These are phyloP conservation scores for Fusarium metavorans DNA, from an alignment of 2,329 filamentous ascomycete species.

Conservation along the genomic window DNA sequence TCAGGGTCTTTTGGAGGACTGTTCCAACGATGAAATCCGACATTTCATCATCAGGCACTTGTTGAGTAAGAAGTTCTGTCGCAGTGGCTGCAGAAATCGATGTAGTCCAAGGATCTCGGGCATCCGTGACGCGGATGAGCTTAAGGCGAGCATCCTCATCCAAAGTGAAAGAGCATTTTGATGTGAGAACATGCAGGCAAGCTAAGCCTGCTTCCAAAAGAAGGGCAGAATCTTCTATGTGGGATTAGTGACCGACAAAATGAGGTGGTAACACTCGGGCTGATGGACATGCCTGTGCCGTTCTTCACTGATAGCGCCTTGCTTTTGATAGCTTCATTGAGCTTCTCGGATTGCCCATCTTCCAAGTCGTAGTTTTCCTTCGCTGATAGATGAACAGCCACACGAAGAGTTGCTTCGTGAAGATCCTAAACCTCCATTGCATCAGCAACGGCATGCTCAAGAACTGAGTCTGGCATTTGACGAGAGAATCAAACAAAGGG, in stretches of 20 bases:
- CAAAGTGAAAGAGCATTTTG: slow-evolving; percentile 2
- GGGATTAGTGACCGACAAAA: background rate
- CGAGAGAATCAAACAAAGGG: too few species aligned
- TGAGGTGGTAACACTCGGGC: background rate
- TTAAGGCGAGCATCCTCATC: slow-evolving; percentile 45
- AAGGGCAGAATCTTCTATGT: slow-evolving; percentile 5
- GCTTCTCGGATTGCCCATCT: background rate
- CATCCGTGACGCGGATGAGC: slow-evolving; percentile 49
- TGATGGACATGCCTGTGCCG: background rate
- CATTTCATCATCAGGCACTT: slow-evolving; percentile 35
- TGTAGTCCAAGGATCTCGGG: slow-evolving; percentile 55
- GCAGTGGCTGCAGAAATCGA: slow-evolving; percentile 47
- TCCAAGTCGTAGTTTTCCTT: background rate
- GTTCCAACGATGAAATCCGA: slow-evolving; percentile 62
- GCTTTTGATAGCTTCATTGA: background rate
- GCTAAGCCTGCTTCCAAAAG: slow-evolving; percentile 44
- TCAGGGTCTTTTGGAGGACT: slow-evolving; percentile 73
- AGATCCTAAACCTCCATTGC: slow-evolving; percentile 10
- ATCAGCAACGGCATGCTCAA: slow-evolving; percentile 7
- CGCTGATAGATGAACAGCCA: background rate
- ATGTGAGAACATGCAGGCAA: slow-evolving; percentile 44
- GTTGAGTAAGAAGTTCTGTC: slow-evolving; percentile 45
- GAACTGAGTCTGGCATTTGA: background rate
- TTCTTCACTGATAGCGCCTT: slow-evolving; percentile 3
- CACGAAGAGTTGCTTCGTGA: slow-evolving; percentile 4